Base-by-base conservation (phyloP, 306 rosid genomes). In the Casuarina cunninghamiana region DNA sequence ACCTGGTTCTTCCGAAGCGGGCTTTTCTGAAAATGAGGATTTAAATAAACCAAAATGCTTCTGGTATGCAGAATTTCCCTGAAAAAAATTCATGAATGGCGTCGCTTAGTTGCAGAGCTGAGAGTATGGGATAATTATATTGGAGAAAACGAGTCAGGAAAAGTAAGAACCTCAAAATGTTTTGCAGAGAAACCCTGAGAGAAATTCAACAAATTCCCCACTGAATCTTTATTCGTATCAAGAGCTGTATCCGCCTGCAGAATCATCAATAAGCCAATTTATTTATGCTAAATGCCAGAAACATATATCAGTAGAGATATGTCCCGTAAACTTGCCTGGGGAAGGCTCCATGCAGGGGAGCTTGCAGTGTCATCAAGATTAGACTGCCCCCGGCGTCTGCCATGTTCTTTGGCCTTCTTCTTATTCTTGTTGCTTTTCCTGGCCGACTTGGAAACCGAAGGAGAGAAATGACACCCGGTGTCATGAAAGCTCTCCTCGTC, bases 291-390 rank as follows among this genome's bases (percentile, higher is more conserved):
- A 26, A 26, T 42, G 55, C 53, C 17, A 51, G 8, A 46, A 15
- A 50, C n/a, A 21, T 0, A 7, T 54, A 8, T 32, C 7, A 45
- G 9, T 38, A 19, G 26, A 43, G 35, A n/a, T 50, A 7, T 13
- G 66, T 61, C 73, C 78, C 79, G 75, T 51, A 78, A 80, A 65
- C 82, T 84, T 91, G 85, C 91, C 85, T 86, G 85, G 43, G 89
- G 12, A 79, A 13, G 61, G 79, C 41, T 83, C 78, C 78, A 79
- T 62, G 84, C 78, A 69, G 89, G 86, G 79, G 97, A 95, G 83
- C 96, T 93, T 38, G 99, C 98, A 78, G 98, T 95, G 84, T 93
- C 99, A 83, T 91, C 99, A 77, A 95, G 97, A 60, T 73, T 63
- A 61, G 89, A 81, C 75, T 75, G 79, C 26, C 84, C 87, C 63